Evolutionary conservation across 2,329 filamentous ascomycete species (phyloP).

Genomic region (Apiospora kogelbergensis): DNA sequence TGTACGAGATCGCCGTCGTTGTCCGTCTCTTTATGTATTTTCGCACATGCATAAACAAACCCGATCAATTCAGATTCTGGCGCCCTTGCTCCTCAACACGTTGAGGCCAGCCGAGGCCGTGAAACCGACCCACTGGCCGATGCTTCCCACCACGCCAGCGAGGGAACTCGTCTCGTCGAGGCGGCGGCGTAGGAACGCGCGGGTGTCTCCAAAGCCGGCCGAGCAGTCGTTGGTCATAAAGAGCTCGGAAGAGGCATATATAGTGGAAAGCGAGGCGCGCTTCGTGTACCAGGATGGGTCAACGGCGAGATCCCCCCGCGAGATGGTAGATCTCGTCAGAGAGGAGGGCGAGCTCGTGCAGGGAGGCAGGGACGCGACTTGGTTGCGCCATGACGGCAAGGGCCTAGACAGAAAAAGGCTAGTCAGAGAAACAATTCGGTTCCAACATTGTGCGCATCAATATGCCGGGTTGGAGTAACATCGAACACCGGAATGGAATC

Average conservation of each 20-base stretch:
- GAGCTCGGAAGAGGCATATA: conserved; percentile 75
- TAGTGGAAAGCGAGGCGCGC: conserved; percentile 54
- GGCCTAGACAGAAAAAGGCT: conserved; percentile 56
- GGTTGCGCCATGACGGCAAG: conserved; percentile 89
- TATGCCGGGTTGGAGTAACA: not conserved
- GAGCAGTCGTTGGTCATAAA: conserved; percentile 92
- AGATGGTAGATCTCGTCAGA: conserved; percentile 93
- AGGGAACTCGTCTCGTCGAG: conserved; percentile 67
- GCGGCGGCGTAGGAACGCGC: conserved; percentile 74
- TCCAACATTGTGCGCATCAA: not conserved
- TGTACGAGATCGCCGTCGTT: not conserved
- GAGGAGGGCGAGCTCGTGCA: conserved; percentile 77
- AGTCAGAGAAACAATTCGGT: not conserved
- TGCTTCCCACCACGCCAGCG: conserved; percentile 59
- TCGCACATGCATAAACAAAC: not conserved
- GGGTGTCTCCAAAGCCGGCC: conserved; percentile 72
- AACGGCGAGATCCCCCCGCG: conserved; percentile 74
- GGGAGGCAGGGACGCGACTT: conserved; percentile 69
- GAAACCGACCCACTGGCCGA: conserved; percentile 80
- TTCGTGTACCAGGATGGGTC: conserved; percentile 85
- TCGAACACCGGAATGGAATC: too few relatives aligned
- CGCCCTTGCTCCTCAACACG: conserved; percentile 81
- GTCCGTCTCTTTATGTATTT: not conserved
- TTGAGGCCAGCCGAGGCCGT: conserved; percentile 77
- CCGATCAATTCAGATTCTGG: conserved; percentile 61